Base-by-base conservation (phyloP, 2,329 filamentous ascomycete genomes). In the Botryotinia convoluta region DNA sequence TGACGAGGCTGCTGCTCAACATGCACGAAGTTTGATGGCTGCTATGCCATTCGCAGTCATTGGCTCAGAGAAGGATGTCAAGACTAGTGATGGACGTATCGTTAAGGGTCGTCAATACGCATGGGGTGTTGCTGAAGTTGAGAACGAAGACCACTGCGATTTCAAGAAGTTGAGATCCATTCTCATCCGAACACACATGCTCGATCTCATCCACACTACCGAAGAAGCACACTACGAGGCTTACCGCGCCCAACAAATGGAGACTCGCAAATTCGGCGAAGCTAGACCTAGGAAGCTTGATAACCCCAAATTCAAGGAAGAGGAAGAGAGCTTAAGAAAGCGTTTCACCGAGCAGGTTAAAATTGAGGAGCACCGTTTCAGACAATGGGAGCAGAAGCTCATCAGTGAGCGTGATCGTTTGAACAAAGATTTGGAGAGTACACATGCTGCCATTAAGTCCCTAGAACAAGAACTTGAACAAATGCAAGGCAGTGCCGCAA, bases 281-380 rank as follows among this genome's bases (percentile, higher is more conserved):
- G 95, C 95, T 74, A 91, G 95, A 78, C 96, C 96, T 79, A 90
- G 95, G 85, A 99, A 99, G 90, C 88, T 99, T 80, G 96, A 99
- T 87, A 99, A 99, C 88, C 96, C 96, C 86, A 99, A 99, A 88
- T 99, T 98, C 90, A 99, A 99, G 90, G 96, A 99, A 84, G 96
- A 99, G 85, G 96, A 99, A 83, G 96, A 99, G 88, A 93, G 93
- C 76, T 91, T 99, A 78, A 92, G 96, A 86, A 99, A 99, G 91
- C 91, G 97, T 80, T 99, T 99, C 86, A 99, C 96, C 79, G 96
- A 99, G 87, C 96, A 99, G 85, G 96, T 99, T 87, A 99, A 99
- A 93, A 93, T 99, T 81, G 97, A 99, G 88, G 96, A 99, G 87
- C 94, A 97, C 87, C 91, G 96, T 78, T 99, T 99, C 91, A 91